Evolutionary conservation across 139 green algal species (phyloP).

Genomic region (Nannochloris sp.): DNA sequence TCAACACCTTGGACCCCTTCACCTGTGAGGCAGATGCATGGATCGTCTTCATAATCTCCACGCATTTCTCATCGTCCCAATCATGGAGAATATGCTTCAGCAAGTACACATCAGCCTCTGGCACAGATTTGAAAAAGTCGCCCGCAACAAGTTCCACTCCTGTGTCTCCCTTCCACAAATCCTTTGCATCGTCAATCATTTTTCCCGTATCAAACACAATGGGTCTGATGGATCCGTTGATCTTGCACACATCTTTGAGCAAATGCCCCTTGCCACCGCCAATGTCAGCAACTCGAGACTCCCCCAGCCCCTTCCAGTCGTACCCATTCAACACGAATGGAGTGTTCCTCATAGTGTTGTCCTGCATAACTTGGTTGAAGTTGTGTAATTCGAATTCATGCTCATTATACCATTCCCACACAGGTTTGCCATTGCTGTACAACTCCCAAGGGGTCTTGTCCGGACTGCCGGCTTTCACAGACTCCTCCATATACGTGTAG

Average conservation of each 20-base stretch:
- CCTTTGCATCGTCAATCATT: not conserved
- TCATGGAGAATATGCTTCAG: slow-evolving; percentile 9
- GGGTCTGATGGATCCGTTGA: not conserved
- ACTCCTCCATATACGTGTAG: not conserved
- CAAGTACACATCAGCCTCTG: slow-evolving; percentile 2
- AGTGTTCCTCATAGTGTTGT: not conserved
- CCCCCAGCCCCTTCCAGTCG: not conserved
- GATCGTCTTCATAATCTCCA: not conserved
- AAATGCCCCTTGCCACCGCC: not conserved
- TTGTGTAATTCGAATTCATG: not conserved
- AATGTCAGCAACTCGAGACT: not conserved
- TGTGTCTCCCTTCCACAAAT: not conserved
- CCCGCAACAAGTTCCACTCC: slow-evolving; percentile 2
- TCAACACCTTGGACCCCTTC: not conserved
- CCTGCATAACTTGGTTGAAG: not conserved
- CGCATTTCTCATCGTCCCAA: not conserved
- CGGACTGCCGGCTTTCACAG: not conserved
- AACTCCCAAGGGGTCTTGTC: not conserved
- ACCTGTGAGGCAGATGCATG: not conserved
- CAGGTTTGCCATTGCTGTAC: not conserved
- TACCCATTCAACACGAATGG: not conserved
- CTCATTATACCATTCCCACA: not conserved
- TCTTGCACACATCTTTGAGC: not conserved
- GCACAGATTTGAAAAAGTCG: not conserved
- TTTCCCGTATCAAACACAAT: not conserved